phyloP scores from a whole-genome alignment of 192 early-diverging fungal genomes.

The Podila epigama region DNA sequence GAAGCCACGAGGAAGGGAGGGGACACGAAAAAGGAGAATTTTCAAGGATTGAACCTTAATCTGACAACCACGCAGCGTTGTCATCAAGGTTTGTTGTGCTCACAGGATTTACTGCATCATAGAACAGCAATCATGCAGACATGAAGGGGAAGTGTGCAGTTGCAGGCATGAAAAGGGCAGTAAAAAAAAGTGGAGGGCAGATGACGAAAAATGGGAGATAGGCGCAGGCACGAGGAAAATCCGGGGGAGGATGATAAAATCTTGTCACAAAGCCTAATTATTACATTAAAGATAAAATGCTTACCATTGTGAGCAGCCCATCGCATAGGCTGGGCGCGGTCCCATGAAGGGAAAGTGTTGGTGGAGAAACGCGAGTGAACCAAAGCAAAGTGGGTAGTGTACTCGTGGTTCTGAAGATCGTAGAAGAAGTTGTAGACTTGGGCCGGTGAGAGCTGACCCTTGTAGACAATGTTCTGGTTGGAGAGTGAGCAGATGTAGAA shows the following conservation, averaged over 20 bases:
- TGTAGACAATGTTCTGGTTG: conserved; percentile 94
- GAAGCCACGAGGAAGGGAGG: neutral
- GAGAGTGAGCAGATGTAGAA: conserved; percentile 98
- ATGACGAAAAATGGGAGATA: neutral
- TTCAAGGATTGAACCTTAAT: conserved; percentile 37
- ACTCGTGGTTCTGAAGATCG: conserved; percentile 86
- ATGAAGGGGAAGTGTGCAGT: neutral
- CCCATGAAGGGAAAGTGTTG: conserved; percentile 99
- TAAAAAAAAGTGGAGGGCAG: neutral
- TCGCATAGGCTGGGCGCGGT: conserved; percentile 98
- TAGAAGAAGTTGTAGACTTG: conserved; percentile 95
- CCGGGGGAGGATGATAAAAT: neutral
- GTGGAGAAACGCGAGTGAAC: conserved; percentile 99
- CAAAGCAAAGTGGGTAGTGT: conserved; percentile 91
- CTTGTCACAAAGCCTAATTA: no score
- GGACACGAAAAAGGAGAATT: conserved; percentile 53
- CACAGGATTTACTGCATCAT: neutral
- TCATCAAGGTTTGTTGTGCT: conserved; percentile 3
- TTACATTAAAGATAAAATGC: no score
- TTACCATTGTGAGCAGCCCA: conserved; percentile 98
- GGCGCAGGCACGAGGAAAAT: neutral
- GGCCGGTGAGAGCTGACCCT: conserved; percentile 93
- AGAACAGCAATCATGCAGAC: neutral
- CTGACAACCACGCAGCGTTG: neutral
- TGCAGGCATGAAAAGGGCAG: neutral